Percentiles rank a stretch among this genome's conserved stretches.
Conservation (phyloP, 2,329 filamentous ascomycete genomes). For the Emergomyces orientalis region DNA sequence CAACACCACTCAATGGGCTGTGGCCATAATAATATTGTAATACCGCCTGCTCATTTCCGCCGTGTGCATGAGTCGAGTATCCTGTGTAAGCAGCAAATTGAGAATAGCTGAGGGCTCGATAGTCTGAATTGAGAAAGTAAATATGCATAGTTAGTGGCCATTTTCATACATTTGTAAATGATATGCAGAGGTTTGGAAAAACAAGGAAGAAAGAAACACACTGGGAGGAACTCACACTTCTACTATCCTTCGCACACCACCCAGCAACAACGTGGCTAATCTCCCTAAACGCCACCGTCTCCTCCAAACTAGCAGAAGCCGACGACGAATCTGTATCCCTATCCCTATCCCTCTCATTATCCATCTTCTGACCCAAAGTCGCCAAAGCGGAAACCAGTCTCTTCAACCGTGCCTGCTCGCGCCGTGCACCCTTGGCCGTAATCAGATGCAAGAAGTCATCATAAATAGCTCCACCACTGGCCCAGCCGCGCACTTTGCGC, state of each 20-base stretch:
- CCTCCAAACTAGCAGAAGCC: slow-evolving; percentile 41
- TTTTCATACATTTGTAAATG: neutral
- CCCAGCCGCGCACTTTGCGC: slow-evolving; percentile 61
- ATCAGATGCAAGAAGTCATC: slow-evolving; percentile 49
- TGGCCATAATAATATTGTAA: slow-evolving; percentile 55
- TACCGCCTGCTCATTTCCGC: slow-evolving; percentile 60
- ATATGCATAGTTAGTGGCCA: neutral
- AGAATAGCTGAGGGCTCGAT: slow-evolving; percentile 33
- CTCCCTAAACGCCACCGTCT: slow-evolving; percentile 68
- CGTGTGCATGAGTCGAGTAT: slow-evolving; percentile 61
- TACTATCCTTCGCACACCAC: slow-evolving; percentile 52
- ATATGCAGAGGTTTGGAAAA: neutral
- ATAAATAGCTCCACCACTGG: slow-evolving; percentile 71
- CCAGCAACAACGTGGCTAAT: slow-evolving; percentile 67
- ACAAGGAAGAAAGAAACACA: neutral
- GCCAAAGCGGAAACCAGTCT: slow-evolving; percentile 42
- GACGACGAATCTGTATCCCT: neutral
- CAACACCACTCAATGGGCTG: slow-evolving; percentile 16
- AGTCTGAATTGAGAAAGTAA: slow-evolving; percentile 16
- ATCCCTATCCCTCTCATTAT: slow-evolving; percentile 19
- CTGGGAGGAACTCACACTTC: slow-evolving; percentile 42
- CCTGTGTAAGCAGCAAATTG: slow-evolving; percentile 52
- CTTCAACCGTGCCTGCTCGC: slow-evolving; percentile 34
- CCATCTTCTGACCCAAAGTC: slow-evolving; percentile 31
- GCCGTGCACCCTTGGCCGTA: slow-evolving; percentile 30